Base-by-base conservation (phyloP, 345 rosid species). In the Eucalyptus polybractea region DNA sequence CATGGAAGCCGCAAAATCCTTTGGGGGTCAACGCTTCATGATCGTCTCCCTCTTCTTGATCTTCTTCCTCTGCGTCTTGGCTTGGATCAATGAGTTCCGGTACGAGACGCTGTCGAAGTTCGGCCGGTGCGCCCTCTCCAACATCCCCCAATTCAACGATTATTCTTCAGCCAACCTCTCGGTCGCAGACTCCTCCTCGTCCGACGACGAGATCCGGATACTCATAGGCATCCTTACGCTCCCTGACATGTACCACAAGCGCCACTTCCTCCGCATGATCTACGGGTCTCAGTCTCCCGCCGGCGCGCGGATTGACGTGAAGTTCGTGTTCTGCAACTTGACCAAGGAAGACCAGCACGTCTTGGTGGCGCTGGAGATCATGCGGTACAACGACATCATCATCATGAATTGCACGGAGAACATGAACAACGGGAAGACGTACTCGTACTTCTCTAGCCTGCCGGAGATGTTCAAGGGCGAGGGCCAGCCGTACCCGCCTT, bases 351-450 rank as follows among this genome's bases (percentile, higher is more conserved):
- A 97, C 42, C 99, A 97, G 80, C 95, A 91, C 86, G 93, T 96
- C 16, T 94, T 97, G 25, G 96, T 97, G 16, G 99, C 98, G 13
- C 95, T 96, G 4, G 99, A 97, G 94, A 96, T 97, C 86, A 96
- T 97, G 99, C 96, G 94, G 13, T 96, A 91, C 86, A 96, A 96
- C 80, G 97, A 97, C 87, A 94, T 97, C 37, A 95, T 97, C 15
- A 96, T 96, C 87, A 94, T 97, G 87, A 88, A 96, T 37, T 97
- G 99, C 90, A 90, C 91, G 5, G 98, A 97, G 92, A 97, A 96
- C 91, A 96, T 97, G 99, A 95, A 97, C 89, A 92, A 95, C 25
- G 99, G 99, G 88, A 97, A 97, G 90, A 96, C 98, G 3, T 96
- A 96, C 93, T 94, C 97, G 3, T 96, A 91, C 89, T 95, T 97